phyloP scores from a whole-genome alignment of 2,329 filamentous ascomycete genomes.

The Chrysosporium keratinophilum region DNA sequence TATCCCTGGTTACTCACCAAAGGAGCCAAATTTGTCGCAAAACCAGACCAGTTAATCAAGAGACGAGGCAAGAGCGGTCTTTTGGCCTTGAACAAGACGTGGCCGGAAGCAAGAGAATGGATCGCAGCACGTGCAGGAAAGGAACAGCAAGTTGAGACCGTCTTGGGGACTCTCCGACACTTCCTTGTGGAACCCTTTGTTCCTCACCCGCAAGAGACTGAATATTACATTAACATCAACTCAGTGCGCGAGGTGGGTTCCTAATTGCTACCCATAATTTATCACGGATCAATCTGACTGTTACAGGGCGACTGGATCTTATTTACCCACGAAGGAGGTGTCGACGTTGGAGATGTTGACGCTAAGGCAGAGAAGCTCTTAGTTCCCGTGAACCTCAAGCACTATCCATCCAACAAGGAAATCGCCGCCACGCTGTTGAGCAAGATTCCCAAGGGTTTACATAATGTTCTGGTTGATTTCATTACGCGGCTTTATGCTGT shows the following conservation, averaged over 20 bases:
- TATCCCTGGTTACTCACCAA: conserved; percentile 87
- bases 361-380: conserved; percentile 98
- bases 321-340: conserved; percentile 98
- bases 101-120: conserved; percentile 89
- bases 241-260: conserved; percentile 93
- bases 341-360: conserved; percentile 98
- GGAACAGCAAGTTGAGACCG: conserved; percentile 83
- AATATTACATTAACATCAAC: conserved; percentile 99
- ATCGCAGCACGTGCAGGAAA: conserved; percentile 86
- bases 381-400: conserved; percentile 84
- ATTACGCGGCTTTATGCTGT: conserved; percentile 96
- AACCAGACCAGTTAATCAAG: conserved; percentile 99
- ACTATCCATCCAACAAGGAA: conserved; percentile 93
- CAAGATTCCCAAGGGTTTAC: conserved; percentile 88
- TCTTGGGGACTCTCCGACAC: conserved; percentile 76
- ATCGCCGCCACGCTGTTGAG: conserved; percentile 76
- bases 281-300: background rate
- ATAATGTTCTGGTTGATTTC: conserved; percentile 98
- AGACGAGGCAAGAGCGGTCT: conserved; percentile 97
- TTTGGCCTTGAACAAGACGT: conserved; percentile 91
- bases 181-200: conserved; percentile 99
- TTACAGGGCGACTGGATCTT: conserved; percentile 94
- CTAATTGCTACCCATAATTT: conserved; percentile 11
- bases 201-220: conserved; percentile 84
- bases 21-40: conserved; percentile 89